A percentile compares a stretch with the other conserved stretches of the same genome.
Conservation (phyloP, 305 asterid species). For the Plantago coronopus region DNA sequence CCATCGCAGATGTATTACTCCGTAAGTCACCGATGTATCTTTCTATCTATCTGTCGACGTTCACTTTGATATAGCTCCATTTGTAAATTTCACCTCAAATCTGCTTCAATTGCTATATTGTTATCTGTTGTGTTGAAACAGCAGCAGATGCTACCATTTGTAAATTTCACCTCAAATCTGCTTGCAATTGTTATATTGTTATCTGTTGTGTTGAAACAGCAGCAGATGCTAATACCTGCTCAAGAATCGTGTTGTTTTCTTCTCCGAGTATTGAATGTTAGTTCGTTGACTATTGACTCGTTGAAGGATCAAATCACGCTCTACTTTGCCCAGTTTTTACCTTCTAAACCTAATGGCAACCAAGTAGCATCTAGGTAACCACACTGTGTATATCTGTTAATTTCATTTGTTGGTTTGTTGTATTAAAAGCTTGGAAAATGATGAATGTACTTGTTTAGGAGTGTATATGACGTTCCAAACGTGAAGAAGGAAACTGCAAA, state of each 20-base stretch:
- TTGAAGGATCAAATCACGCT: conserved; percentile 45
- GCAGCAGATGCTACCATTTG: no score
- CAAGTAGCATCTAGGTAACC: conserved; percentile 39
- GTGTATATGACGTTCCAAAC: conserved; percentile 17
- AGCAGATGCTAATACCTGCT: conserved; percentile 41
- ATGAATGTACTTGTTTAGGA: conserved; percentile 28
- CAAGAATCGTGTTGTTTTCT: conserved; percentile 53
- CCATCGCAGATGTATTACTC: no score
- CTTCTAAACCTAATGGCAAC: conserved; percentile 30
- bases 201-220: no score
- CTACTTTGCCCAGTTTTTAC: conserved; percentile 32
- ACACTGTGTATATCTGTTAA: conserved; percentile 18
- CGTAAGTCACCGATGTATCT: no score
- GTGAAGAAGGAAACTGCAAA: conserved; percentile 36
- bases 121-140: no score
- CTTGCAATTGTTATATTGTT: no score
- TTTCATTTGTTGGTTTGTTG: background rate
- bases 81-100: no score
- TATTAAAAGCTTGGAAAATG: conserved; percentile 12
- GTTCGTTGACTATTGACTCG: conserved; percentile 50
- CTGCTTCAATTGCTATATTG: no score
- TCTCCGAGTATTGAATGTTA: conserved; percentile 46
- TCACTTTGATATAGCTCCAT: no score
- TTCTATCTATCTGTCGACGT: no score
- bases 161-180: no score